Evolutionary conservation across 2,329 filamentous ascomycete genomes (phyloP), one percentile per base, ranked within the genome.

Genomic region (Aspergillus nomiae): DNA sequence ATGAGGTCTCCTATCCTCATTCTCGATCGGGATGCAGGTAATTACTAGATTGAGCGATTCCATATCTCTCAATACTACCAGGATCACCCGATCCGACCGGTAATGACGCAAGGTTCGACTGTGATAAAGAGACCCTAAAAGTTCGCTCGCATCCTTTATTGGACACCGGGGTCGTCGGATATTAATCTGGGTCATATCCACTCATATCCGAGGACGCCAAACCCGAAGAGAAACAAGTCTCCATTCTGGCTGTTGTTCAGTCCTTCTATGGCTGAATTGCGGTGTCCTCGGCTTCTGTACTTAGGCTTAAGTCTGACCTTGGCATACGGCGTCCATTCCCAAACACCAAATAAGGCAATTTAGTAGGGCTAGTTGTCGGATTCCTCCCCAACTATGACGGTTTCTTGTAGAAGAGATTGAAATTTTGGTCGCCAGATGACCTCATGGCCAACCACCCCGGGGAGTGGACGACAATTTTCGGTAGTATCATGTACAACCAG

Each of bases 131-230:
- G 36, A 41, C 24, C 38, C 38, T 41, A 32, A 41, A 45, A 53
- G 55, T 41, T 41, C 61, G 28, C 51, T 41, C 53, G 21, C 53
- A 26, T 46, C 24, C 43, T n/a, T 63, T 19, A 59, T 56, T 60
- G 51, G 51, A n/a, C 12, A 30, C 16, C 57, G 53, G 53, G 16
- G 43, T 53, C n/a, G 58, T 63, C 61, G 61, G 61, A 63, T 54
- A 60, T 60, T 63, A 57, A 59, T 56, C 58, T 63, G 61, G 61
- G 53, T 58, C 57, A n/a, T 57, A 48, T 56, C 61, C 41, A 61
- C 54, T 57, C 28, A 41, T 54, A 53, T 59, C 19, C 48, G 26
- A 53, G 45, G 30, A 51, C 45, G 19, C 46, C 32, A 59, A n/a
- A 43, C 34, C n/a, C 21, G 34, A 50, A 38, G 32, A 14, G 56